Evolutionary conservation across 78 protist species (phyloP).

Genomic region (Dictyostelium intermedium): DNA sequence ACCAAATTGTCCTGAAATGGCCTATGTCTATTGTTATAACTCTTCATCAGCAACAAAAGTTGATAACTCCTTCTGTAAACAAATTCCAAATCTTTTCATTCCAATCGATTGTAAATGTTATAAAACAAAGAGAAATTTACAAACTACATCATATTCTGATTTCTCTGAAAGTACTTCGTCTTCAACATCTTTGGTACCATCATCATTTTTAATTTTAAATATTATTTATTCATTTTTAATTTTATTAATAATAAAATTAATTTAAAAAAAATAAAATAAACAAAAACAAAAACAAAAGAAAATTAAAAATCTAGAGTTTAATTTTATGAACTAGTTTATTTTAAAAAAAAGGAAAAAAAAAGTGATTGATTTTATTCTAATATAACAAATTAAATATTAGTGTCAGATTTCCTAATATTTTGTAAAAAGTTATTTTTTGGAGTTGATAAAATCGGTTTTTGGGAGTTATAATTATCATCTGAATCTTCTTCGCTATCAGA

Average conservation of each 20-base stretch:
- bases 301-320: too few species aligned
- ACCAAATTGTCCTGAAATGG: slow-evolving; percentile 41
- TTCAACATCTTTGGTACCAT: background rate
- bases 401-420: background rate
- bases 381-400: background rate
- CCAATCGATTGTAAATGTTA: slow-evolving; percentile 56
- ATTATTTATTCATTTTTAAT: background rate
- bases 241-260: background rate
- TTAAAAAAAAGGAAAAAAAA: background rate
- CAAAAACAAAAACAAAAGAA: too few species aligned
- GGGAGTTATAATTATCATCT: background rate
- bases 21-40: slow-evolving; percentile 29
- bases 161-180: background rate
- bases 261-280: background rate
- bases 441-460: slow-evolving; percentile 10
- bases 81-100: slow-evolving; percentile 28
- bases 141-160: background rate
- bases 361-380: background rate
- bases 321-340: too few species aligned
- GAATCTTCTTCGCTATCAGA: slow-evolving; percentile 7
- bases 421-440: background rate
- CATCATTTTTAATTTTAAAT: background rate
- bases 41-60: background rate
- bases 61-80: slow-evolving; percentile 11
- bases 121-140: background rate